Percentiles rank a stretch among this genome's conserved stretches.
These are phyloP conservation scores for Chrysanthemum makinoi DNA, from an alignment of 129 eudicot species.

Conservation along the genomic window DNA sequence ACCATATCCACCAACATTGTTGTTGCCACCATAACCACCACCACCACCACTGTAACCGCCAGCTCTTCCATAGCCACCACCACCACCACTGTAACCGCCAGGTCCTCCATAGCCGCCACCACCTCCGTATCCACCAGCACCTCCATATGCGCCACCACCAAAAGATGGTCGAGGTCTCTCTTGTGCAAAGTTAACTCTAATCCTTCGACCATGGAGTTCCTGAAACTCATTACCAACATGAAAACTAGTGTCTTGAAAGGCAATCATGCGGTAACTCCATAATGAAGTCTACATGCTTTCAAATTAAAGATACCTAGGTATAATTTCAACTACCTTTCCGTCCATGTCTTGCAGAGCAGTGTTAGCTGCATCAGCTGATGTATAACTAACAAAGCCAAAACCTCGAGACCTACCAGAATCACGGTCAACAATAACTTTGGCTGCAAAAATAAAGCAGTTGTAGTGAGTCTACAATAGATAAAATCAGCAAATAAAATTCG, in stretches of 20 bases:
- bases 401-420: conserved; percentile 85
- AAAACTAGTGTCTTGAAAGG: background rate
- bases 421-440: conserved; percentile 63
- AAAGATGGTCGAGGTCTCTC: conserved; percentile 58
- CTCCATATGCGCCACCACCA: conserved; percentile 41
- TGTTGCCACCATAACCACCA: conserved; percentile 32
- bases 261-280: background rate
- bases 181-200: conserved; percentile 71
- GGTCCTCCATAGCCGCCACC: conserved; percentile 35
- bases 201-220: conserved; percentile 88
- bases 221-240: conserved; percentile 26
- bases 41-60: conserved; percentile 43
- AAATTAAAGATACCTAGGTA: background rate
- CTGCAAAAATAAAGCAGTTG: conserved; percentile 45
- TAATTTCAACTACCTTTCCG: conserved; percentile 49
- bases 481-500: background rate
- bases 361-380: conserved; percentile 71
- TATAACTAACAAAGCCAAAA: conserved; percentile 78
- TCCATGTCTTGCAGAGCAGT: conserved; percentile 71
- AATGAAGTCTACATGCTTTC: background rate
- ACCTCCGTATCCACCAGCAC: conserved; percentile 34
- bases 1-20: conserved; percentile 18
- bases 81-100: conserved; percentile 44
- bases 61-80: conserved; percentile 24
- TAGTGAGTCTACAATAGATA: conserved; percentile 11